phyloP scores from a whole-genome alignment of 2,329 filamentous ascomycete genomes.

The Cladorrhinum sp. region DNA sequence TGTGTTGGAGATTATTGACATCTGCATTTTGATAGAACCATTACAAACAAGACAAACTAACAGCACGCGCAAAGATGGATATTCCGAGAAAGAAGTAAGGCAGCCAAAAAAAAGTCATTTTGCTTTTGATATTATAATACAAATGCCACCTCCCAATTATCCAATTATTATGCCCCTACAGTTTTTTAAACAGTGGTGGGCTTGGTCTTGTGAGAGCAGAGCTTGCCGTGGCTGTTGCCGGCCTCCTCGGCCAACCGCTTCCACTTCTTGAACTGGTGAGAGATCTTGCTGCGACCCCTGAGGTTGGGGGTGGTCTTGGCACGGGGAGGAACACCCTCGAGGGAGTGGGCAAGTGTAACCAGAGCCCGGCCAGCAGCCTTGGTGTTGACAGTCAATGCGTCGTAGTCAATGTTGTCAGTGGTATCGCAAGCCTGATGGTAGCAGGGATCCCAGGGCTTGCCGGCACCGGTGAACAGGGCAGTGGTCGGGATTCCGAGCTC shows the following conservation, averaged over 20 bases:
- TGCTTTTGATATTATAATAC: not conserved
- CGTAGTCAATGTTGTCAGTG: slow-evolving; percentile 37
- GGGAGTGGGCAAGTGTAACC: slow-evolving; percentile 29
- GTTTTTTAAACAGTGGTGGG: slow-evolving; percentile 14
- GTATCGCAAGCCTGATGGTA: slow-evolving; percentile 41
- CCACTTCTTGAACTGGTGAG: slow-evolving; percentile 23
- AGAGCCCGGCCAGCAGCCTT: slow-evolving; percentile 50
- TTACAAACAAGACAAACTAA: no score
- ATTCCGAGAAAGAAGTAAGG: no score
- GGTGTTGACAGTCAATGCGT: slow-evolving; percentile 35
- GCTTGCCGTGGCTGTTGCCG: slow-evolving; percentile 15
- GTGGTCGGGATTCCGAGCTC: slow-evolving; percentile 52
- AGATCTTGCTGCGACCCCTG: slow-evolving; percentile 20
- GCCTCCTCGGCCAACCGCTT: slow-evolving; percentile 18
- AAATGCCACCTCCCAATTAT: not conserved
- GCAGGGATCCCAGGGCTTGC: slow-evolving; percentile 35
- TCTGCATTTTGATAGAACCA: no score
- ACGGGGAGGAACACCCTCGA: slow-evolving; percentile 26
- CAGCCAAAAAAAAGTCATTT: no score
- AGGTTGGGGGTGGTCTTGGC: slow-evolving; percentile 17
- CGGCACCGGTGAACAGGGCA: slow-evolving; percentile 61
- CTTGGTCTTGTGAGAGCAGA: slow-evolving; percentile 23
- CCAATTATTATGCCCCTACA: not conserved
- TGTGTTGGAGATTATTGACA: no score
- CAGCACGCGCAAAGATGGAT: no score